phyloP scores from a whole-genome alignment of 1,284 basidiomycete genomes.

The Leccinum pseudoinsigne region DNA sequence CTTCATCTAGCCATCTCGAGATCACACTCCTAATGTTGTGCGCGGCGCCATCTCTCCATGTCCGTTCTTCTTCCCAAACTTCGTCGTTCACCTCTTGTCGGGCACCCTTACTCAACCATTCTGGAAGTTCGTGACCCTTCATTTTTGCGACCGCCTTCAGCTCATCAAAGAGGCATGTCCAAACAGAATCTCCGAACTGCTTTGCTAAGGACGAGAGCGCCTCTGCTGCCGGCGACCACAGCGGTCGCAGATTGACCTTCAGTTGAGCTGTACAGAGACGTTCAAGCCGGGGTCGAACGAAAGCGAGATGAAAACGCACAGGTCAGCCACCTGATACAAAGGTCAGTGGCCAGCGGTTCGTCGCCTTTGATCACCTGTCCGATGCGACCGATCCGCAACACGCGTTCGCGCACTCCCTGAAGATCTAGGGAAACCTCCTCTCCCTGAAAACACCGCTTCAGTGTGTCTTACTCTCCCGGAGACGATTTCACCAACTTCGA shows the following conservation, averaged over 20 bases:
- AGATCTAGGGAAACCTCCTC: slow-evolving; percentile 77
- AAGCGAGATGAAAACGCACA: slow-evolving; percentile 38
- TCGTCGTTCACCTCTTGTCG: slow-evolving; percentile 38
- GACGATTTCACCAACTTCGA: slow-evolving; percentile 41
- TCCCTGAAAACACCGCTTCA: slow-evolving; percentile 67
- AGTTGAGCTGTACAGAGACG: slow-evolving; percentile 65
- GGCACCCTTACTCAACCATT: slow-evolving; percentile 17
- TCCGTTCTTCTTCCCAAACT: slow-evolving; percentile 64
- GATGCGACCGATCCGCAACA: slow-evolving; percentile 68
- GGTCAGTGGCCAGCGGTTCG: slow-evolving; percentile 52
- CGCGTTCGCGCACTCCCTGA: slow-evolving; percentile 80
- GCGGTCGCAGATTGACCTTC: slow-evolving; percentile 87
- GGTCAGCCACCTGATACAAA: slow-evolving; percentile 65
- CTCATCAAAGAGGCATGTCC: slow-evolving; percentile 70
- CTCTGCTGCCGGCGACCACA: slow-evolving; percentile 82
- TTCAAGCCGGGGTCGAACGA: background rate
- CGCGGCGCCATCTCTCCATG: slow-evolving; percentile 73
- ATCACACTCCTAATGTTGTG: slow-evolving; percentile 55
- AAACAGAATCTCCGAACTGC: slow-evolving; percentile 67
- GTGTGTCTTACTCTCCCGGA: slow-evolving; percentile 51
- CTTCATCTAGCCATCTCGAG: slow-evolving; percentile 44
- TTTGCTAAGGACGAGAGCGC: slow-evolving; percentile 63
- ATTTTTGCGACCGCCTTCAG: slow-evolving; percentile 38
- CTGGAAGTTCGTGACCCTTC: slow-evolving; percentile 9
- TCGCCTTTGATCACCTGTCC: slow-evolving; percentile 53